A percentile compares a stretch with the other conserved stretches of the same genome.
phyloP scores from a whole-genome alignment of 2,329 filamentous ascomycete species.

The Ascochyta fabae region DNA sequence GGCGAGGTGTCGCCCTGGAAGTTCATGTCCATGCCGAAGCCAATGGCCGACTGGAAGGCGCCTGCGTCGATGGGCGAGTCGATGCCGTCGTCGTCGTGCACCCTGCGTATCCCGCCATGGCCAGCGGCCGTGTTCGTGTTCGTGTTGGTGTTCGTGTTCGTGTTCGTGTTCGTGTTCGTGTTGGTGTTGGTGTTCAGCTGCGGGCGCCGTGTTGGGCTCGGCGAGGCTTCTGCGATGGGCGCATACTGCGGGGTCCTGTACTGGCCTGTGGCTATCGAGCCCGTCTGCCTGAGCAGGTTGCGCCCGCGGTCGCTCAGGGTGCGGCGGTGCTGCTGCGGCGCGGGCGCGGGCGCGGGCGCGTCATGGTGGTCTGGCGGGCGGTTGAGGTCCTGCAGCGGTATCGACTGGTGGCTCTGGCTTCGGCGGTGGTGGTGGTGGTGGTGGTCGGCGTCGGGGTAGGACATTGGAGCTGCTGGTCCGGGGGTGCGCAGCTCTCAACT shows the following conservation, averaged over 20 bases:
- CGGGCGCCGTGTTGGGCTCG: slow-evolving; percentile 52
- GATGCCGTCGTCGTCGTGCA: slow-evolving; percentile 42
- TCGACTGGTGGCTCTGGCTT: slow-evolving; percentile 64
- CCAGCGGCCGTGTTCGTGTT: slow-evolving; percentile 43
- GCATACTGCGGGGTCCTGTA: slow-evolving; percentile 56
- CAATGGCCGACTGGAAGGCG: slow-evolving; percentile 58
- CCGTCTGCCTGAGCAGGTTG: slow-evolving; percentile 54
- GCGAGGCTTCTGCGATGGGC: slow-evolving; percentile 61
- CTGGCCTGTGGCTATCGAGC: slow-evolving; percentile 51
- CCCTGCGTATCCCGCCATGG: slow-evolving; percentile 29
- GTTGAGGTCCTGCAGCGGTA: slow-evolving; percentile 69
- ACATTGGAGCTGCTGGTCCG: slow-evolving; percentile 49
- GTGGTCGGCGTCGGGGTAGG: slow-evolving; percentile 54
- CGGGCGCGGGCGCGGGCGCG: slow-evolving; percentile 34
- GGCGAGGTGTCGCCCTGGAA: slow-evolving; percentile 51
- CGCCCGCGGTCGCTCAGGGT: slow-evolving; percentile 58
- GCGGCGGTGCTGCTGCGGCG: slow-evolving; percentile 46
- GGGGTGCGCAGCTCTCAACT: slow-evolving; percentile 25
- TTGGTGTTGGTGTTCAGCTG: slow-evolving; percentile 44
- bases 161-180: background rate
- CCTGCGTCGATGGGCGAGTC: slow-evolving; percentile 54
- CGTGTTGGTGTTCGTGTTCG: slow-evolving; percentile 8
- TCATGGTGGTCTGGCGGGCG: slow-evolving; percentile 47
- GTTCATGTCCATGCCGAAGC: slow-evolving; percentile 55
- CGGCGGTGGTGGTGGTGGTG: slow-evolving; percentile 50